A percentile compares a stretch with the other conserved stretches of the same genome.
phyloP scores from a whole-genome alignment of 768 basidiomycete species.

The Kwoniella pini region DNA sequence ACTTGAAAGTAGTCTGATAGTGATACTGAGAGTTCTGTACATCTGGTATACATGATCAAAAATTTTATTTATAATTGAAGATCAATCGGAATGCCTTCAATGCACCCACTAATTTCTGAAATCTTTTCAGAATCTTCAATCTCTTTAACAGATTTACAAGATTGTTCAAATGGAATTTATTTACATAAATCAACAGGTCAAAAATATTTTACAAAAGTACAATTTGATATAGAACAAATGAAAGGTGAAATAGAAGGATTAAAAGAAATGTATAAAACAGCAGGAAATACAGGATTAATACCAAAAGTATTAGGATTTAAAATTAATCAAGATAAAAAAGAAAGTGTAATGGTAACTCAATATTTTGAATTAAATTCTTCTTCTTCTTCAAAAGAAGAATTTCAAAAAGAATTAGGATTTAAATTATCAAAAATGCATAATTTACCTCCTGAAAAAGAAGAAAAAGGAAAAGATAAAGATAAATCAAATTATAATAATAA shows the following conservation, averaged over 20 bases:
- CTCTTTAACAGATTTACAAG: constrained; percentile 7
- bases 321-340: constrained; percentile 8
- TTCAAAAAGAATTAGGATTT: constrained; percentile 36
- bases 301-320: constrained; percentile 31
- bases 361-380: constrained; percentile 31
- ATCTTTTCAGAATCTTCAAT: constrained; percentile 6
- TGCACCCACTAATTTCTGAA: constrained; percentile 18
- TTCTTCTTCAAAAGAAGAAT: background rate
- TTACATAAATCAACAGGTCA: background rate
- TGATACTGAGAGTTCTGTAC: too few relatives aligned
- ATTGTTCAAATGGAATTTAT: constrained; percentile 3
- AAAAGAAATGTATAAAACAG: constrained; percentile 20
- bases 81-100: background rate
- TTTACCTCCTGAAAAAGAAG: constrained; percentile 3
- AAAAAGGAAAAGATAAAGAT: constrained; percentile 9
- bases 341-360: constrained; percentile 41
- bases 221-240: constrained; percentile 21
- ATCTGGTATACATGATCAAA: too few relatives aligned
- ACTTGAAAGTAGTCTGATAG: too few relatives aligned
- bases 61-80: background rate
- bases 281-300: constrained; percentile 7
- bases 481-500: background rate
- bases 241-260: constrained; percentile 25
- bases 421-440: constrained; percentile 46
- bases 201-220: constrained; percentile 16